phyloP scores from a whole-genome alignment of 345 rosid species.

The Draba incana region DNA sequence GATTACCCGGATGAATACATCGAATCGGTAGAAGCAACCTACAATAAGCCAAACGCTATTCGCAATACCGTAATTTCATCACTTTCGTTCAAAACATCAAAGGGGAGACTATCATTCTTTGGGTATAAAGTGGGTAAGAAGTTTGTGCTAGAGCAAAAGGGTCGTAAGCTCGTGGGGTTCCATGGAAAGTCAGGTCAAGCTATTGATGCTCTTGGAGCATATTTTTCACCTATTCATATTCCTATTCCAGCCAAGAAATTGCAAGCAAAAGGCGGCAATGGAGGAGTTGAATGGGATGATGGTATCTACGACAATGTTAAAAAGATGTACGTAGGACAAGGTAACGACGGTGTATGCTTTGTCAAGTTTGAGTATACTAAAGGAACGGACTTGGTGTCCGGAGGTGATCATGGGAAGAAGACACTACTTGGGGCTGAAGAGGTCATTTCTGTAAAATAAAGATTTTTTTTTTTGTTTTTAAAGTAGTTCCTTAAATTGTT shows the following conservation, averaged over 20 bases:
- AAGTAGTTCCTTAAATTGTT: not conserved
- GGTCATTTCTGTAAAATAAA: not conserved
- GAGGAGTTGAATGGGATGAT: conserved; percentile 40
- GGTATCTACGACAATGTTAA: conserved; percentile 31
- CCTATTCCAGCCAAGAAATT: conserved; percentile 17
- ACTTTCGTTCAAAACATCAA: conserved; percentile 36
- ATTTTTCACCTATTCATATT: conserved; percentile 9
- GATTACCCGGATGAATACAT: conserved; percentile 35
- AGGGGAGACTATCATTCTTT: conserved; percentile 17
- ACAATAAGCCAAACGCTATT: not conserved
- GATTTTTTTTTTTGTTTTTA: not conserved
- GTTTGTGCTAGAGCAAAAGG: conserved; percentile 26
- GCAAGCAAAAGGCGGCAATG: conserved; percentile 30
- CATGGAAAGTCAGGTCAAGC: conserved; percentile 28
- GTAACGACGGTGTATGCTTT: conserved; percentile 26
- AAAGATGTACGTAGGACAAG: conserved; percentile 31
- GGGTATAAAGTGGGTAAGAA: conserved; percentile 29
- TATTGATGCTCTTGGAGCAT: conserved; percentile 39
- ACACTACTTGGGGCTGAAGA: conserved; percentile 24
- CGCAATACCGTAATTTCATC: conserved; percentile 23
- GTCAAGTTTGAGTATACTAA: conserved; percentile 36
- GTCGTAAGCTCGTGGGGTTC: conserved; percentile 28
- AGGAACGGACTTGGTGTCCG: conserved; percentile 2
- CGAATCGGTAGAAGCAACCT: conserved; percentile 34
- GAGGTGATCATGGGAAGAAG: conserved; percentile 39